Percentiles rank a stretch among this genome's conserved stretches.
These are phyloP conservation scores for Salicornia ramosissima DNA, from an alignment of 148 eudicot genomes.

Conservation along the genomic window DNA sequence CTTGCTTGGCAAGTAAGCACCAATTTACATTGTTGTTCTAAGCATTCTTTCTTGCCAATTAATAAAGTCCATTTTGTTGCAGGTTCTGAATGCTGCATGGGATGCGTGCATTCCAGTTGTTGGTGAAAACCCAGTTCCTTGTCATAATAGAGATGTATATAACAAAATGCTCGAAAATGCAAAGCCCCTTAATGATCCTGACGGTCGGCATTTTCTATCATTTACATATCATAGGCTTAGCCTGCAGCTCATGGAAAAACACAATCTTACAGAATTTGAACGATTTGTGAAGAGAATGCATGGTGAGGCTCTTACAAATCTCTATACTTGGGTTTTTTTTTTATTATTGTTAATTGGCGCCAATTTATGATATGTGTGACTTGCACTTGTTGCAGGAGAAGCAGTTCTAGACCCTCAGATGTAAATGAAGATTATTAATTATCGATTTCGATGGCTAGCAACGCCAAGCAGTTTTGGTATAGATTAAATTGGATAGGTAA, in stretches of 20 bases:
- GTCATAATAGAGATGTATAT: constrained; percentile 70
- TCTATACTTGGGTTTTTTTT: background rate
- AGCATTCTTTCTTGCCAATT: background rate
- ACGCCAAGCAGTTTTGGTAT: constrained; percentile 20
- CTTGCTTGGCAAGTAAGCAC: constrained; percentile 87
- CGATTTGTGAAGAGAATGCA: constrained; percentile 93
- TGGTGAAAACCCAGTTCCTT: constrained; percentile 72
- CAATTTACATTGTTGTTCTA: background rate
- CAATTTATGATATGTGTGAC: constrained; percentile 1
- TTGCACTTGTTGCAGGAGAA: constrained; percentile 57
- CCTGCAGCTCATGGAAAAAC: constrained; percentile 64
- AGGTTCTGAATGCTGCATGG: constrained; percentile 96
- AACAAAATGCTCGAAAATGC: constrained; percentile 70
- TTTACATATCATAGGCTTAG: constrained; percentile 73
- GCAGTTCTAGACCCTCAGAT: constrained; percentile 58
- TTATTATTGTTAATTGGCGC: background rate
- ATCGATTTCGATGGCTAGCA: constrained; percentile 10
- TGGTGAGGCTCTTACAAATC: constrained; percentile 39
- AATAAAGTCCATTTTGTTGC: constrained; percentile 16
- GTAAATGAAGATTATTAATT: constrained; percentile 23
- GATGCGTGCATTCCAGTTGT: constrained; percentile 63
- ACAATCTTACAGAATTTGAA: constrained; percentile 69
- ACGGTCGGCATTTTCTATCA: constrained; percentile 65
- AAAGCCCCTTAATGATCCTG: constrained; percentile 88
- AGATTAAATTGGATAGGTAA: constrained; percentile 17